Evolutionary conservation across 1,284 basidiomycete genomes (phyloP), one percentile per base, ranked within the genome.

Genomic region (Rhodofomes roseus): DNA sequence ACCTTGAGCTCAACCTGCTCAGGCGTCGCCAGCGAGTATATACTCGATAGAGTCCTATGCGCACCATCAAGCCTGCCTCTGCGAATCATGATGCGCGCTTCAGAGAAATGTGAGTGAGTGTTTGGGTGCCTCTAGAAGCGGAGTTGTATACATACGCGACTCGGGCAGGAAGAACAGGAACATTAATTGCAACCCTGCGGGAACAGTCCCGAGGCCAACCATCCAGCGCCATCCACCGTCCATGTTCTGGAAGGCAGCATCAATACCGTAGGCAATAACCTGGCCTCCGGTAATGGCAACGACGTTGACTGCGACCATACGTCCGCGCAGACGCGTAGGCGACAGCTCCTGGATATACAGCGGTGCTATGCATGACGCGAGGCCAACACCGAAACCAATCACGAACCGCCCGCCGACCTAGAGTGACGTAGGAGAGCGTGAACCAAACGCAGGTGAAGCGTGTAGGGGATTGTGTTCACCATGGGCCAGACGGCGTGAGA

Each of bases 321-420:
- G 78, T 0, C 92, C 92, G 16, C 92, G 81, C 44, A 90, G 79
- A 34, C 82, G 77, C 3, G 89, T 91, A 0, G 92, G 92, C 0
- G 90, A 86, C 25, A 94, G 80, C 71, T 94, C 92, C 67, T 92
- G 89, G 57, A 95, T 92, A 70, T 93, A 93, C 4, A 94, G 77
- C 2, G 91, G 90, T 0, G 90, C 88, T 55, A 92, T 83, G 66
- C 90, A 92, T 6, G 87, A 83, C n/a, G 90, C 90, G 1, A 91
- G 74, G 8, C 88, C 86, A 3, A 89, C 85, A 27, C 81, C 85
- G 23, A 85, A 72, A 29, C 90, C 90, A 56, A 93, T 84, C 60
- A 93, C 73, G 72, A 93, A 89, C 34, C 92, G 82, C 8, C 90
- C 85, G 5, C 83, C 84, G 56, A 93, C 85, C 85, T 87, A 59